Conservation (phyloP, 331 rosid genomes). For the Arachis monticola region DNA sequence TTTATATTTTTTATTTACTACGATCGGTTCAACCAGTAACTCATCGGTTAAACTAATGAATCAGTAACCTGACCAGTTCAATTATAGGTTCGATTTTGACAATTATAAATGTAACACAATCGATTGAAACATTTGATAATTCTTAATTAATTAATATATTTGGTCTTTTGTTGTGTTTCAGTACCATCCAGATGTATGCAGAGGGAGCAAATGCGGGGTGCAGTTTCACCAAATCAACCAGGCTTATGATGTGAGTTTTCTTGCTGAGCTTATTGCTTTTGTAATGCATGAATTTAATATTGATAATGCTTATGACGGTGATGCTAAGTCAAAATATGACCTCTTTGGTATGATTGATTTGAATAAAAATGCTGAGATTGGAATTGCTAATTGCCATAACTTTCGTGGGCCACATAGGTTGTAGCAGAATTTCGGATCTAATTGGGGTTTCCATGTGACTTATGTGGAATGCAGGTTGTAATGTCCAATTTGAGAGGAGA, state of each 20-base stretch:
- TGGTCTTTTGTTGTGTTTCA: constrained; percentile 38
- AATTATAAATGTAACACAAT: too few species aligned
- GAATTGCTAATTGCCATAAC: too few species aligned
- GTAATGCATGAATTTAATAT: background rate
- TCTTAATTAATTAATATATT: background rate
- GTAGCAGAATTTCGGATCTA: constrained; percentile 8
- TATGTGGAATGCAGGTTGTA: constrained; percentile 49
- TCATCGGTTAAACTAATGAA: too few species aligned
- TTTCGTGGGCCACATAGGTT: too few species aligned
- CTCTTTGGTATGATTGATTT: background rate
- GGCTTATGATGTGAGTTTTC: constrained; percentile 70
- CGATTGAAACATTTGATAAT: too few species aligned
- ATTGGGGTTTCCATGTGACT: background rate
- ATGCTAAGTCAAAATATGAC: too few species aligned
- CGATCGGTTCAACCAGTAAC: too few species aligned
- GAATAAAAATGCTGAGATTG: too few species aligned
- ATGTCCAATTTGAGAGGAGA: constrained; percentile 69
- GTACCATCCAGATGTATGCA: constrained; percentile 90
- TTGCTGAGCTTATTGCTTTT: background rate
- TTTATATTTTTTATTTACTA: too few species aligned
- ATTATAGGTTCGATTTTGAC: too few species aligned
- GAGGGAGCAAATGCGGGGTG: constrained; percentile 70
- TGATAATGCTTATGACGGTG: too few species aligned
- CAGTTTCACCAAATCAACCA: constrained; percentile 75
- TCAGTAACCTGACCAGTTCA: too few species aligned